Conservation (phyloP, 2,329 filamentous ascomycete genomes). For the Rachicladosporium sp. region DNA sequence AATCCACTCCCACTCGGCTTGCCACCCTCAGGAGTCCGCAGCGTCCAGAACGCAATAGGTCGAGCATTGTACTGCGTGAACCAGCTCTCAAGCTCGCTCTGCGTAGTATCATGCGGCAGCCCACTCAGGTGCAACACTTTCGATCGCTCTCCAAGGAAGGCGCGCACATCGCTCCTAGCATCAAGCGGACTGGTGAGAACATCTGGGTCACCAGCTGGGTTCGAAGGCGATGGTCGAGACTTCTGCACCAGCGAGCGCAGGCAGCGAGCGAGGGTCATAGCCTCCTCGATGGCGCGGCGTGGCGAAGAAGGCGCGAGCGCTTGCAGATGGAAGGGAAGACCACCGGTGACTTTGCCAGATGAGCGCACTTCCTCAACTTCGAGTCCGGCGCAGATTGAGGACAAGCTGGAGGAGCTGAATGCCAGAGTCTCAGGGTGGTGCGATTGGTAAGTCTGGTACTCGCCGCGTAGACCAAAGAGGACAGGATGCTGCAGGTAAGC, state of each 20-base stretch:
- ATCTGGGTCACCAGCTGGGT: constrained; percentile 76
- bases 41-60: constrained; percentile 97
- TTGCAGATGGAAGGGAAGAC: constrained; percentile 93
- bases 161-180: constrained; percentile 86
- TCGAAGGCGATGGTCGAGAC: constrained; percentile 60
- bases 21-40: constrained; percentile 94
- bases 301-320: constrained; percentile 90
- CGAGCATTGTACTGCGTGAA: constrained; percentile 97
- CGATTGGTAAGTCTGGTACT: constrained; percentile 97
- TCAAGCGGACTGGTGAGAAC: constrained; percentile 93
- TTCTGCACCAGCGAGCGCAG: constrained; percentile 88
- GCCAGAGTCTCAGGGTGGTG: constrained; percentile 95
- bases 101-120: constrained; percentile 91
- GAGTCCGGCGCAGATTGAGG: constrained; percentile 95
- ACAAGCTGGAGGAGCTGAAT: constrained; percentile 87
- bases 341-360: constrained; percentile 96
- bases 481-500: constrained; percentile 96
- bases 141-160: constrained; percentile 89
- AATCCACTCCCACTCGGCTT: constrained; percentile 99
- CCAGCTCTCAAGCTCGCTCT: constrained; percentile 98
- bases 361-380: constrained; percentile 97
- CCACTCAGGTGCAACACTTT: constrained; percentile 98
- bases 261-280: constrained; percentile 84
- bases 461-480: constrained; percentile 90
- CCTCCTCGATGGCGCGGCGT: constrained; percentile 93